Base-by-base conservation (phyloP, 345 rosid genomes). In the Hypericum androsaemum region DNA sequence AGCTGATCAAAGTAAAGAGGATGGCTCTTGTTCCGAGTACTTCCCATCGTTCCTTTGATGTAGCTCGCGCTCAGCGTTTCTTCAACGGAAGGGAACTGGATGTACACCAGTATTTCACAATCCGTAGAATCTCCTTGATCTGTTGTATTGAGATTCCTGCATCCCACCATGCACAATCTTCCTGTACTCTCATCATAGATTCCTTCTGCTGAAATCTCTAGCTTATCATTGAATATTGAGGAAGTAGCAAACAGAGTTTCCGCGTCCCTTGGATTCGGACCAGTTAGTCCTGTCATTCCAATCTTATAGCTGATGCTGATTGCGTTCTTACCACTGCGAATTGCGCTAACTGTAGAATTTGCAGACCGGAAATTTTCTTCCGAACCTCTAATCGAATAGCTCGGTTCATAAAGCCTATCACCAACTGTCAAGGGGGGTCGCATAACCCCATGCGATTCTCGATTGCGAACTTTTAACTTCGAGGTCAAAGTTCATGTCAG, bases 161-260 rank as follows among this genome's bases (percentile, higher is more conserved):
- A 57, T 22, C 96, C 98, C 39, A 82, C 65, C 98, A 90, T 84
- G 67, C 98, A 90, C 53, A 90, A 66, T 50, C 64, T 68, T 59
- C 98, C 95, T 32, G 71, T 70, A 38, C 73, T 66, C 39, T 65
- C 59, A 71, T 79, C 69, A 60, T 90, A 87, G 2, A 64, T 68
- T 60, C 98, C 98, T 70, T 90, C 98, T 12, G 89, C 87, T 52
- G 71, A 70, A 61, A 90, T 74, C 52, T 73, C 79, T 41, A 72
- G 65, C 1, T 60, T 54, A 50, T 50, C 66, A 13, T 77, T 52
- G n/a, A 62, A 66, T 16, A 57, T 50, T 37, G 46, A 41, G 32
- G 32, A 22, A 22, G 32, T 22, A 22, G 32, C 32, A 22, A 22
- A 22, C 32, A 22, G 32, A 22, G 1, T 22, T 22, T 22, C 4